These are phyloP conservation scores for Betula pendula DNA, from an alignment of 306 rosid species.

Conservation along the genomic window DNA sequence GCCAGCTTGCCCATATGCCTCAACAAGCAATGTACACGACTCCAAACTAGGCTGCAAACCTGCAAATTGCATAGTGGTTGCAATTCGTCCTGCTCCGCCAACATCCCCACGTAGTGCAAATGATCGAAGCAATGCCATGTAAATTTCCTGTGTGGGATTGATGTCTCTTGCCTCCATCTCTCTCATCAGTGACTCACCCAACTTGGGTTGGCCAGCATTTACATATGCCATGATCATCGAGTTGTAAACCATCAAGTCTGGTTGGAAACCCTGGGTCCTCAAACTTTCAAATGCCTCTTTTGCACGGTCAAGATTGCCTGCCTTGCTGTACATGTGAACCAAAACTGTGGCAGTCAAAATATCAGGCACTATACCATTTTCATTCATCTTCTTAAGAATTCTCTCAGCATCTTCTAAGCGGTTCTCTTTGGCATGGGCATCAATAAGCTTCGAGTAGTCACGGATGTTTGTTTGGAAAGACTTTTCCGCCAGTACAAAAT, in stretches of 20 bases:
- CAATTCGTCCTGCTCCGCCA: constrained; percentile 47
- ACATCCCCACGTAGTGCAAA: constrained; percentile 52
- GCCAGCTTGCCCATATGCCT: constrained; percentile 48
- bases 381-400: constrained; percentile 66
- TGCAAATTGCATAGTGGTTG: constrained; percentile 58
- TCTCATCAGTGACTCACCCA: constrained; percentile 51
- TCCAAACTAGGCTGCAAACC: constrained; percentile 53
- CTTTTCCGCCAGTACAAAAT: constrained; percentile 62
- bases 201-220: constrained; percentile 55
- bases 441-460: constrained; percentile 79
- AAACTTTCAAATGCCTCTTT: constrained; percentile 61
- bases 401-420: constrained; percentile 71
- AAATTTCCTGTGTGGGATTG: constrained; percentile 59
- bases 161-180: constrained; percentile 67
- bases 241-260: constrained; percentile 56
- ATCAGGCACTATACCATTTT: constrained; percentile 60
- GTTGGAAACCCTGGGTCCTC: constrained; percentile 66
- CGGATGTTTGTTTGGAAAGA: constrained; percentile 66
- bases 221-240: constrained; percentile 73
- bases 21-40: constrained; percentile 64
- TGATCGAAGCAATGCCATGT: constrained; percentile 61
- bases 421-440: constrained; percentile 62
- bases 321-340: constrained; percentile 84
- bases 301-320: constrained; percentile 62
- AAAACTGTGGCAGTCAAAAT: constrained; percentile 46